A percentile compares a stretch with the other conserved stretches of the same genome.
These are phyloP conservation scores for Monosporascus sp. DNA, from an alignment of 2,329 filamentous ascomycete species.

Conservation along the genomic window DNA sequence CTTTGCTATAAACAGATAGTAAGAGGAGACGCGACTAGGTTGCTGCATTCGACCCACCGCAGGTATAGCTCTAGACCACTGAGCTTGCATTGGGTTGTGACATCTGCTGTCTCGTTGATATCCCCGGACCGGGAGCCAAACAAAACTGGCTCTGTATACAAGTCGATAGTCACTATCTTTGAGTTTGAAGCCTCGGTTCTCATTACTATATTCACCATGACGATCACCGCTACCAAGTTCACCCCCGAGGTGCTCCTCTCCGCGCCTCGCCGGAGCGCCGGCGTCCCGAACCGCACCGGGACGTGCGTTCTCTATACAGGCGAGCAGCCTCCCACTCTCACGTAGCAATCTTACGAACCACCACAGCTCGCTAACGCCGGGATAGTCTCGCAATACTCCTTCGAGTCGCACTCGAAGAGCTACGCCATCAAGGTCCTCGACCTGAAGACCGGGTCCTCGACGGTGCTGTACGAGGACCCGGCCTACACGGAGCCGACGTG, in stretches of 20 bases:
- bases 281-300: conserved; percentile 63
- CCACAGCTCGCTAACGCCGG: conserved; percentile 1
- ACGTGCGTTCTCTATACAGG: conserved; percentile 60
- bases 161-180: too few species aligned
- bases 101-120: too few species aligned
- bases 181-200: not conserved
- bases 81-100: too few species aligned
- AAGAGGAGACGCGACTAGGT: too few species aligned
- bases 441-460: conserved; percentile 59
- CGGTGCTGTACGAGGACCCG: conserved; percentile 58
- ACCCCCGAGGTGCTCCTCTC: conserved; percentile 73
- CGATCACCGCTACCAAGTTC: conserved; percentile 64
- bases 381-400: conserved; percentile 70
- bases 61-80: too few species aligned
- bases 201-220: conserved; percentile 47
- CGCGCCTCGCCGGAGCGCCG: conserved; percentile 66
- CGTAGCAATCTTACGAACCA: too few species aligned
- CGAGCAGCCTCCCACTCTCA: conserved; percentile 23
- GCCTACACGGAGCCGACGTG: conserved; percentile 68
- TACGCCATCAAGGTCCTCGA: conserved; percentile 68
- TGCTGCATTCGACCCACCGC: too few species aligned
- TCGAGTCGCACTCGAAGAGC: conserved; percentile 65
- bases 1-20: too few species aligned
- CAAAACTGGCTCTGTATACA: too few species aligned
- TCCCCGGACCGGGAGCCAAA: too few species aligned